Conservation (phyloP, 2,329 filamentous ascomycete genomes). For the Calonectria henricotiae region DNA sequence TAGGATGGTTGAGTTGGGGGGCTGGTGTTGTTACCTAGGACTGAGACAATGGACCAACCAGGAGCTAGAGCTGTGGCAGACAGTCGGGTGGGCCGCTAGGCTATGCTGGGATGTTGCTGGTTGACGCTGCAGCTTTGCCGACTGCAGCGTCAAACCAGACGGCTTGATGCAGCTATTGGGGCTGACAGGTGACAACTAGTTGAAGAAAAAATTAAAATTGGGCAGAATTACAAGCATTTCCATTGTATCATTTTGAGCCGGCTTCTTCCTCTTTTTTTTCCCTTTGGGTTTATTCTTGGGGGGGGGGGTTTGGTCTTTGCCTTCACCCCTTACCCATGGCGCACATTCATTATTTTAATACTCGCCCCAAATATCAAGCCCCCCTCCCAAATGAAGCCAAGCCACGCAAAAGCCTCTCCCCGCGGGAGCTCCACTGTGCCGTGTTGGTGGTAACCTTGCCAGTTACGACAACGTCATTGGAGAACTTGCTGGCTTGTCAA, state of each 20-base stretch:
- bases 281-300: not conserved
- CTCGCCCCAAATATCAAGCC: conserved; percentile 21
- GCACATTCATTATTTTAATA: conserved; percentile 6
- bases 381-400: conserved; percentile 21
- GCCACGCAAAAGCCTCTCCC: conserved; percentile 29
- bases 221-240: not conserved
- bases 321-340: not conserved
- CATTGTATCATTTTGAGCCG: not conserved
- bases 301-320: not conserved
- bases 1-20: conserved; percentile 46
- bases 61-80: conserved; percentile 38
- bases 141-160: conserved; percentile 24
- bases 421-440: conserved; percentile 18
- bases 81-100: conserved; percentile 37
- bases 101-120: conserved; percentile 23
- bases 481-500: not conserved
- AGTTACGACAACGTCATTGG: conserved; percentile 21
- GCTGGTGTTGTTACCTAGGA: conserved; percentile 49
- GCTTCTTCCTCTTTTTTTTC: not conserved
- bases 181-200: conserved; percentile 1
- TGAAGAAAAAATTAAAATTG: not conserved
- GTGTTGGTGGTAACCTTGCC: conserved; percentile 23
- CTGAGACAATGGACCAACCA: conserved; percentile 50
- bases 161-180: not conserved
- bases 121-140: conserved; percentile 20